Evolutionary conservation across 257 asterid genomes (phyloP).

Genomic region (Gentiana macrophylla): DNA sequence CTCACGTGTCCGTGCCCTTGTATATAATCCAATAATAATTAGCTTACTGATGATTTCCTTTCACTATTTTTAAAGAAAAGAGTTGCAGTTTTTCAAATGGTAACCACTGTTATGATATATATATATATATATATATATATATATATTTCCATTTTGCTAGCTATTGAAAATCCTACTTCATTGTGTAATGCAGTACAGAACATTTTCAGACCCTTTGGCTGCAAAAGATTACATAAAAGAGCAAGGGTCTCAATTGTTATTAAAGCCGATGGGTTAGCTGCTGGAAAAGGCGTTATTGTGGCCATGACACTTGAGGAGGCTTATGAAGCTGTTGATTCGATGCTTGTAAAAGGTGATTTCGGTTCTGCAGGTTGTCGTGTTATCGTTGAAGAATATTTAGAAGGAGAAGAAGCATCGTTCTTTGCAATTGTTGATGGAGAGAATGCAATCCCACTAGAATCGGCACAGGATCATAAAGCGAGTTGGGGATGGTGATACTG

Average conservation of each 20-base stretch:
- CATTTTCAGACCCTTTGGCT: conserved; percentile 52
- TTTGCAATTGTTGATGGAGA: conserved; percentile 93
- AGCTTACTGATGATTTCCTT: no score
- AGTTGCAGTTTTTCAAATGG: no score
- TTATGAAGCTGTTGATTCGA: conserved; percentile 72
- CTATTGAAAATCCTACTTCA: background rate
- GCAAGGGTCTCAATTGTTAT: conserved; percentile 78
- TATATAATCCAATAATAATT: no score
- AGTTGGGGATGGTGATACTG: conserved; percentile 87
- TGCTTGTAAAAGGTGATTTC: conserved; percentile 70
- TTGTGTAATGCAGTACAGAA: conserved; percentile 51
- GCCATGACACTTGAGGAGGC: conserved; percentile 80
- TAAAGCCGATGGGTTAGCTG: conserved; percentile 93
- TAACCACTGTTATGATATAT: no score
- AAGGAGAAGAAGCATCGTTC: conserved; percentile 95
- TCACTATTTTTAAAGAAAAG: no score
- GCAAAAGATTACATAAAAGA: conserved; percentile 71
- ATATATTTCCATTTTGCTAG: no score
- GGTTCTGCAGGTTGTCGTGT: conserved; percentile 81
- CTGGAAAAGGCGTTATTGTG: conserved; percentile 90
- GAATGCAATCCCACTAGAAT: conserved; percentile 80
- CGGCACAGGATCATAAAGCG: conserved; percentile 98
- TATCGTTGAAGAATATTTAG: conserved; percentile 71
- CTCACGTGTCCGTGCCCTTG: no score
- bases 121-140: no score